Percentiles rank a stretch among this genome's conserved stretches.
Conservation (phyloP, 2,329 filamentous ascomycete species). For the Penicillium sp. region DNA sequence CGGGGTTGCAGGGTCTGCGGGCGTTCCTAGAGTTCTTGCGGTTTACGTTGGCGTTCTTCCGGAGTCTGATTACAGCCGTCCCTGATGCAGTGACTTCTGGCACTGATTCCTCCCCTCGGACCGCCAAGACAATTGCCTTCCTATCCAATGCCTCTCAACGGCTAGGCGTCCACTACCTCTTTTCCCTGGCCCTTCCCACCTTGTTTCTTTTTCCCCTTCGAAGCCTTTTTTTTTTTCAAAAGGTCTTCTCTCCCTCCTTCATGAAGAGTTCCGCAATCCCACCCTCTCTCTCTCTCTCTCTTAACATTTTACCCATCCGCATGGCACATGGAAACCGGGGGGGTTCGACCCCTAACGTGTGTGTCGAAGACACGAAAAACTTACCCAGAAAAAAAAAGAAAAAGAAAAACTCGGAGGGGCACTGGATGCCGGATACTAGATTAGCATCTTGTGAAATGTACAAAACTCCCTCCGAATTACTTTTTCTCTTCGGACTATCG, state of each 20-base stretch:
- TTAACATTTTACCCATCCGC: constrained; percentile 5
- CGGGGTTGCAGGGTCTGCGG: constrained; percentile 15
- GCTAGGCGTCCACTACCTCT: too few relatives aligned
- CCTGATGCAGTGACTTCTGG: too few relatives aligned
- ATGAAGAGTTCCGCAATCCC: too few relatives aligned
- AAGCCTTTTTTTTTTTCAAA: too few relatives aligned
- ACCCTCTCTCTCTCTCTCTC: too few relatives aligned
- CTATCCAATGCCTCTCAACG: too few relatives aligned
- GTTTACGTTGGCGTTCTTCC: constrained; percentile 18
- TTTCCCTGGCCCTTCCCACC: not conserved
- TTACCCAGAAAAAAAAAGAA: constrained; percentile 18
- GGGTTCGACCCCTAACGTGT: not conserved
- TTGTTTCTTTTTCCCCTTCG: not conserved
- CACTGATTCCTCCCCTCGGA: constrained; percentile 2
- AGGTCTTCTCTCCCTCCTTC: too few relatives aligned
- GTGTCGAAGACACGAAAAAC: constrained; percentile 3
- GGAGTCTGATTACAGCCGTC: too few relatives aligned
- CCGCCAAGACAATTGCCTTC: too few relatives aligned
- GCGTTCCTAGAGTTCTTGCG: constrained; percentile 19
- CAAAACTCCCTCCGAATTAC: constrained; percentile 26
- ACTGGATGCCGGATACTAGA: constrained; percentile 18
- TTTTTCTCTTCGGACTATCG: not conserved
- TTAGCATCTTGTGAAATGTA: constrained; percentile 32
- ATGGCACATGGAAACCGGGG: constrained; percentile 1
- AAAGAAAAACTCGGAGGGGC: constrained; percentile 28